Evolutionary conservation across 495 filamentous ascomycete species (phyloP).

Genomic region (Aspergillus sparsus): DNA sequence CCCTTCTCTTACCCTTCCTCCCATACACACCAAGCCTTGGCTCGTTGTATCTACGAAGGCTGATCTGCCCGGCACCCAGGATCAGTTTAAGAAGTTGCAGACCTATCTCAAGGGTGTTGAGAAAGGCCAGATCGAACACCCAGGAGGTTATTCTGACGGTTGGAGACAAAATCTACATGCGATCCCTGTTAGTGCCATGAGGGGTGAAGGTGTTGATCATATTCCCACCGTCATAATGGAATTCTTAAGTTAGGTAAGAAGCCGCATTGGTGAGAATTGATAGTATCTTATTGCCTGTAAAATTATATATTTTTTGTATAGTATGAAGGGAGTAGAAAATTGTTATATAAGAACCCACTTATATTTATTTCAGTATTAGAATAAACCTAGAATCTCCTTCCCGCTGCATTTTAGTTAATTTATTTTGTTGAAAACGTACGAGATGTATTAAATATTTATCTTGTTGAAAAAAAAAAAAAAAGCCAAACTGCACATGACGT

Average conservation of each 20-base stretch:
- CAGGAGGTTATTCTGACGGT: slow-evolving; percentile 63
- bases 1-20: slow-evolving; percentile 48
- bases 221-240: slow-evolving; percentile 77
- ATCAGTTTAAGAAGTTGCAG: slow-evolving; percentile 70
- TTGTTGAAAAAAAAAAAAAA: neutral
- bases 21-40: slow-evolving; percentile 89
- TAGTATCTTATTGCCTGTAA: too few species aligned
- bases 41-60: slow-evolving; percentile 96
- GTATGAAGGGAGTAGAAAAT: neutral
- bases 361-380: too few species aligned
- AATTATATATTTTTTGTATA: slow-evolving; percentile 10
- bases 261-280: too few species aligned
- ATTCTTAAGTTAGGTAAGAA: slow-evolving; percentile 56
- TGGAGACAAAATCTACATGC: slow-evolving; percentile 67
- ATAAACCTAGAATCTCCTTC: too few species aligned
- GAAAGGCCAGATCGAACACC: slow-evolving; percentile 62
- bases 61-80: slow-evolving; percentile 75
- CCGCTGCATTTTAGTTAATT: too few species aligned
- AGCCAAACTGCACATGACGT: slow-evolving; percentile 17
- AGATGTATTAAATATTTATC: neutral
- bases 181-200: slow-evolving; percentile 87
- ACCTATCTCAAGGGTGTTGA: slow-evolving; percentile 65
- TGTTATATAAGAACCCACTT: neutral
- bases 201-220: slow-evolving; percentile 75
- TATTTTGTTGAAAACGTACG: too few species aligned